Conservation (phyloP, 768 basidiomycete species). For the Mycena vulgaris region DNA sequence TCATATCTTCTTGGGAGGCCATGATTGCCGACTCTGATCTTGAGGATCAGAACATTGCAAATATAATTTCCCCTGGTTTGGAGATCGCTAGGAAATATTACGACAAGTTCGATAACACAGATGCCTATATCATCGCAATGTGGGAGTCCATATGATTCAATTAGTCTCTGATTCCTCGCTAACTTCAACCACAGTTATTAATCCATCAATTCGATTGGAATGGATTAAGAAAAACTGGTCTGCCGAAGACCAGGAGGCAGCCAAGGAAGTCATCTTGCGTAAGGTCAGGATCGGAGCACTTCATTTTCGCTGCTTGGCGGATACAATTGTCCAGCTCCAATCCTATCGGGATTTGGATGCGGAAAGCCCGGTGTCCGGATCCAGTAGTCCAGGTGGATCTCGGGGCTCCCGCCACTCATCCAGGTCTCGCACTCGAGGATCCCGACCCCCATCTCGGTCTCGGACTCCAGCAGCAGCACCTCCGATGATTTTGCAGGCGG, state of each 20-base stretch:
- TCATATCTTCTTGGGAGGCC: not conserved
- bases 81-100: slow-evolving; percentile 15
- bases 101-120: slow-evolving; percentile 18
- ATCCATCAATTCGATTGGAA: slow-evolving; percentile 21
- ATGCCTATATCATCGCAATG: slow-evolving; percentile 20
- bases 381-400: slow-evolving; percentile 15
- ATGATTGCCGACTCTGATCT: slow-evolving; percentile 4
- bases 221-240: slow-evolving; percentile 22
- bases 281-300: slow-evolving; percentile 18
- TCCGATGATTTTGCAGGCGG: slow-evolving; percentile 19
- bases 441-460: slow-evolving; percentile 17
- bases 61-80: slow-evolving; percentile 6
- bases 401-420: slow-evolving; percentile 20
- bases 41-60: slow-evolving; percentile 3
- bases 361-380: slow-evolving; percentile 19
- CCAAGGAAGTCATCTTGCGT: slow-evolving; percentile 14
- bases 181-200: slow-evolving; percentile 20
- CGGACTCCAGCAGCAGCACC: slow-evolving; percentile 21
- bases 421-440: slow-evolving; percentile 18
- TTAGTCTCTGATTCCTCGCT: slow-evolving; percentile 17
- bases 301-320: slow-evolving; percentile 18
- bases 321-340: slow-evolving; percentile 22
- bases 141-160: slow-evolving; percentile 14
- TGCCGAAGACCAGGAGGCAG: slow-evolving; percentile 8
- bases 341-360: slow-evolving; percentile 18